Evolutionary conservation across 179 eudicot genomes (phyloP), one percentile per base, ranked within the genome.

Genomic region (Silene noctiflora): DNA sequence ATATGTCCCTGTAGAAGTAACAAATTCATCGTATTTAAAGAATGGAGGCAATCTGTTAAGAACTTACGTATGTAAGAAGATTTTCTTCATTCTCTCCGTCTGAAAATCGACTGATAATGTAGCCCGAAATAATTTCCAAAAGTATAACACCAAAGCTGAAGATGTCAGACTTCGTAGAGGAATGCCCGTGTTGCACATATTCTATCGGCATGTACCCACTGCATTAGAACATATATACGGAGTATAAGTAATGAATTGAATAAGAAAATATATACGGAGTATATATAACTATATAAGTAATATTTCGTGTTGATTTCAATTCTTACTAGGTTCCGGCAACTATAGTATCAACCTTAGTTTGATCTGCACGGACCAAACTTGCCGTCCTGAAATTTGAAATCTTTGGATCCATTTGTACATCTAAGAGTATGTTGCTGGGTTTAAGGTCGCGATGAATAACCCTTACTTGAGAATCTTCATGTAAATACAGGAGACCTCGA

Each of bases 301-400:
- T 33, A 33, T 33, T 33, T 33, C 39, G 39, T 4, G 39, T 33
- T 33, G 39, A 33, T 33, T 33, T 33, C 0, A 33, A 33, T 33
- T 33, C 86, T 79, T 83, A 83, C 83, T 70, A 68, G 68, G 86
- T 80, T 16, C 83, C 86, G 17, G 51, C 60, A 27, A 77, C 63
- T 70, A 14, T 74, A n/a, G 61, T 59, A 13, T 33, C 62, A 21
- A 56, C 79, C 65, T 33, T 66, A 22, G 81, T 48, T 80, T 80
- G 83, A 71, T 77, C 76, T 42, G 69, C 66, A 1, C 62, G 70
- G 25, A 82, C 68, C 6, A 78, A 46, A 24, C 80, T 75, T 17
- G 89, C 89, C 66, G 78, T 69, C 21, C 84, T 85, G 35, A 88
- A 88, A 74, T 86, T 83, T 1, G 91, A 75, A 8, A 88, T 86